These are phyloP conservation scores for Diversispora epigaea DNA, from an alignment of 192 early-diverging fungal genomes.

Conservation along the genomic window DNA sequence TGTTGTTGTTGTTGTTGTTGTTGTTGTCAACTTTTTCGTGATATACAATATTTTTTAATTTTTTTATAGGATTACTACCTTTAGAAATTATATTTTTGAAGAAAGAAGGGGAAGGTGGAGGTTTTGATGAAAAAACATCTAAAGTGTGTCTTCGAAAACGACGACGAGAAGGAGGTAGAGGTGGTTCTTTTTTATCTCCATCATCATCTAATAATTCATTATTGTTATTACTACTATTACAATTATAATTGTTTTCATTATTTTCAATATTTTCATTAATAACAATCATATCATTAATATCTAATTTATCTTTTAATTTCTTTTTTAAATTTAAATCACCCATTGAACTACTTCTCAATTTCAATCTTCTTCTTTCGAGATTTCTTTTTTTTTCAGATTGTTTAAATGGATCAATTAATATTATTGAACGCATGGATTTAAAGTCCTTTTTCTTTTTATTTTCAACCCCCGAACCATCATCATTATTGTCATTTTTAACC, in stretches of 20 bases:
- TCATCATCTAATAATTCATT: too few relatives aligned
- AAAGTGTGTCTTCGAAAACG: background rate
- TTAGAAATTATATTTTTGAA: conserved; percentile 6
- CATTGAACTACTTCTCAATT: conserved; percentile 5
- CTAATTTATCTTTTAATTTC: background rate
- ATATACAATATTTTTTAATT: background rate
- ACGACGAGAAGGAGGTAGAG: background rate
- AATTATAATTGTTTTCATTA: too few relatives aligned
- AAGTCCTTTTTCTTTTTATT: background rate
- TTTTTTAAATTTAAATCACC: background rate
- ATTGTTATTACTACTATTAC: too few relatives aligned
- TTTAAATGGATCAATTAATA: background rate
- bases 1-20: background rate
- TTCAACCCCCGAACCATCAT: background rate
- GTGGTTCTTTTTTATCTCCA: background rate
- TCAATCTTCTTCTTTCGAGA: background rate
- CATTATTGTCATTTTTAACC: background rate
- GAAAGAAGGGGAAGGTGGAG: background rate
- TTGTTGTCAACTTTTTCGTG: background rate
- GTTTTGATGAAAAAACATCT: background rate
- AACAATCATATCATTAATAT: background rate
- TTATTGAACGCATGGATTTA: background rate
- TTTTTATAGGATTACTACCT: background rate
- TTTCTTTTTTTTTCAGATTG: background rate
- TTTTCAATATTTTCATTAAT: background rate